phyloP scores from a whole-genome alignment of 108 stramenopile species.

The Nitzschia sp. region DNA sequence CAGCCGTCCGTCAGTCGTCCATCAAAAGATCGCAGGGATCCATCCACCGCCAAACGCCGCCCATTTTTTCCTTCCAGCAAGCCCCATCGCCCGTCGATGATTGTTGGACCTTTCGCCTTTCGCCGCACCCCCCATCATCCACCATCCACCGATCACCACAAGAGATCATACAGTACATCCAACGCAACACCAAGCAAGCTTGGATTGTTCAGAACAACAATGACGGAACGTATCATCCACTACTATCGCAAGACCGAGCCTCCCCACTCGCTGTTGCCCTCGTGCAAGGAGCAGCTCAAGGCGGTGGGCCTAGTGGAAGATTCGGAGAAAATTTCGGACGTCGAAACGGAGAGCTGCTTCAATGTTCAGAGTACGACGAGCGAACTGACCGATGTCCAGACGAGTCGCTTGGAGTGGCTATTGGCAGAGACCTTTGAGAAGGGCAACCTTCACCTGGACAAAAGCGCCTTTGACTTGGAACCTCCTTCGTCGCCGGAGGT shows the following conservation, averaged over 20 bases:
- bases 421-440: slow-evolving; percentile 91
- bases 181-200: too few relatives aligned
- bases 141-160: too few relatives aligned
- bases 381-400: slow-evolving; percentile 40
- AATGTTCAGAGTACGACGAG: slow-evolving; percentile 56
- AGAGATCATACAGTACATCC: too few relatives aligned
- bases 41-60: too few relatives aligned
- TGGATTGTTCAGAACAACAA: too few relatives aligned
- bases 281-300: slow-evolving; percentile 63
- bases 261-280: slow-evolving; percentile 76
- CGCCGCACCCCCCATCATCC: too few relatives aligned
- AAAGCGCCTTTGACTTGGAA: slow-evolving; percentile 45
- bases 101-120: too few relatives aligned
- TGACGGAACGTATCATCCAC: slow-evolving; percentile 59
- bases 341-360: slow-evolving; percentile 84
- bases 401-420: slow-evolving; percentile 81
- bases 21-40: too few relatives aligned
- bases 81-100: too few relatives aligned
- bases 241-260: slow-evolving; percentile 82
- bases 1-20: too few relatives aligned
- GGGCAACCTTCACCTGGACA: slow-evolving; percentile 57
- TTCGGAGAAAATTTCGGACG: slow-evolving; percentile 39
- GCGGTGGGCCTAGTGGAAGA: slow-evolving; percentile 36
- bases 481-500: slow-evolving; percentile 36
- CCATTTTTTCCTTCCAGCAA: too few relatives aligned